Conservation (phyloP, 1,284 basidiomycete genomes). For the Boletus semigastroideus region DNA sequence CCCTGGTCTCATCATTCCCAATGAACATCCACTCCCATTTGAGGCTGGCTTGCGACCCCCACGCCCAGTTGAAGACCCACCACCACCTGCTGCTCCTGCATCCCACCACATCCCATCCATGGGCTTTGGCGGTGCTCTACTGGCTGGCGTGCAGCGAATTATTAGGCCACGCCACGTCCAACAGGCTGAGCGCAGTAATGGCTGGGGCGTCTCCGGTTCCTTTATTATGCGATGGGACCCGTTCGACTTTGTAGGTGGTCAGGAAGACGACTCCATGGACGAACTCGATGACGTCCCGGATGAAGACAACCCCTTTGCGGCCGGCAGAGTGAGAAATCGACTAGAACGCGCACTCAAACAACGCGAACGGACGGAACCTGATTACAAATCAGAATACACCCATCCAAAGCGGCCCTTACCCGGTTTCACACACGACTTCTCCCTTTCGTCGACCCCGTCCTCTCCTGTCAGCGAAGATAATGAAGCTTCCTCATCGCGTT, state of each 20-base stretch:
- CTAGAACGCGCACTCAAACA: conserved; percentile 24
- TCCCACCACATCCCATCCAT: conserved; percentile 59
- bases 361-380: conserved; percentile 29
- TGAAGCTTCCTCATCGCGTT: conserved; percentile 12
- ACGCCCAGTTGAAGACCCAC: conserved; percentile 16
- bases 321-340: conserved; percentile 16
- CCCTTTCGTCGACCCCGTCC: conserved; percentile 27
- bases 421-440: conserved; percentile 68
- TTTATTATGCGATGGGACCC: conserved; percentile 34
- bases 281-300: conserved; percentile 11
- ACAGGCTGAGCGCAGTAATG: conserved; percentile 17
- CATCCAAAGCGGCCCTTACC: conserved; percentile 52
- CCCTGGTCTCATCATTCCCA: conserved; percentile 40
- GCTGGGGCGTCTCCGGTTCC: conserved; percentile 32
- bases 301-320: conserved; percentile 11
- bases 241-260: conserved; percentile 17
- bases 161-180: conserved; percentile 19
- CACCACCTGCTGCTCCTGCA: conserved; percentile 39
- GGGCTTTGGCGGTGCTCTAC: conserved; percentile 68
- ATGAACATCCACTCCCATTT: conserved; percentile 44
- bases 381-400: conserved; percentile 62
- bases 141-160: conserved; percentile 43
- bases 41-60: conserved; percentile 34
- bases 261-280: conserved; percentile 13
- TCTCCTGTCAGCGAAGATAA: conserved; percentile 30